Evolutionary conservation across 106 monocot genomes (phyloP), one percentile per base, ranked within the genome.

Genomic region (Narthecium ossifragum): DNA sequence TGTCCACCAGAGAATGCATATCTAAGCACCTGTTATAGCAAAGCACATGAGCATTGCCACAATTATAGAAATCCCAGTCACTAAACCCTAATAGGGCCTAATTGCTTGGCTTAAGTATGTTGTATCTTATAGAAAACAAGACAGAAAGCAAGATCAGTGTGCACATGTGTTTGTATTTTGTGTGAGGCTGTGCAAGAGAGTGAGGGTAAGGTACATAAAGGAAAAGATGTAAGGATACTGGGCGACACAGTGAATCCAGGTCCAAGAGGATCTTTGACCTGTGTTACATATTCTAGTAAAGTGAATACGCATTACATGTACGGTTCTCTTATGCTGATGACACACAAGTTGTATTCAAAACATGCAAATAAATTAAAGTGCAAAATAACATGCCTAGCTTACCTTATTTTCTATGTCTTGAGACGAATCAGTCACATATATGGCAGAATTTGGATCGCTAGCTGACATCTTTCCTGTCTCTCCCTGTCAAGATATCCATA

Each of bases 331-430:
- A n/a, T n/a, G n/a, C n/a, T n/a, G n/a, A n/a, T n/a, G n/a, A n/a
- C n/a, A n/a, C n/a, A n/a, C n/a, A n/a, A n/a, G n/a, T n/a, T n/a
- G n/a, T n/a, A n/a, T n/a, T n/a, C 5, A 36, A 36, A 49, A 20
- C 49, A 49, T 22, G 21, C 0, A 49, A 49, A 25, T 49, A 8
- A 49, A 8, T 6, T 22, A 49, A 49, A 49, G 0, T 2, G 9
- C 49, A 49, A 22, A 49, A 24, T 25, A 6, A 34, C 11, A 40
- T 34, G 32, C 12, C 26, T 31, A 34, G n/a, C n/a, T n/a, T n/a
- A 90, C 96, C 96, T 98, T 98, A 61, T 78, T 91, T 60, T 98
- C 91, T 63, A 98, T 98, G 34, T 84, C 87, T 76, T 91, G 90
- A 13, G 84, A 51, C 5, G 84, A 71, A 74, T 98, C 90, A 39